A percentile compares a stretch with the other conserved stretches of the same genome.
phyloP scores from a whole-genome alignment of 2,329 filamentous ascomycete species.

The Colletotrichum sp. region DNA sequence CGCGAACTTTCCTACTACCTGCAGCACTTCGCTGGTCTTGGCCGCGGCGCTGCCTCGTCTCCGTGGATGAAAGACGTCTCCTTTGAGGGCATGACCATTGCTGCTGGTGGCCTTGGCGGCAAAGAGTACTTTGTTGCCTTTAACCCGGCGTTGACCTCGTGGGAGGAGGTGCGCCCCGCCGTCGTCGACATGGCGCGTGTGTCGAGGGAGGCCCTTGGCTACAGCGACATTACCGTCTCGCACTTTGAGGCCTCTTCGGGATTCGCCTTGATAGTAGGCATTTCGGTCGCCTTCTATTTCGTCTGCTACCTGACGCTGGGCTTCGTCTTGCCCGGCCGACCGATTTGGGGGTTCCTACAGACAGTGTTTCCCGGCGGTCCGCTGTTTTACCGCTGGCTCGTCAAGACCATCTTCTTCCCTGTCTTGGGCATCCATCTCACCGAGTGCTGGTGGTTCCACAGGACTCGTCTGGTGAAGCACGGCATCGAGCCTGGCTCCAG shows the following conservation, averaged over 20 bases:
- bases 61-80: conserved; percentile 71
- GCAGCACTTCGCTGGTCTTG: conserved; percentile 70
- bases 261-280: conserved; percentile 58
- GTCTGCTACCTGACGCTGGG: conserved; percentile 50
- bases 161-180: conserved; percentile 70
- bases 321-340: conserved; percentile 57
- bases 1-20: conserved; percentile 79
- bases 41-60: conserved; percentile 56
- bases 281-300: conserved; percentile 59
- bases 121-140: conserved; percentile 63
- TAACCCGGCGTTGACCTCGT: conserved; percentile 71
- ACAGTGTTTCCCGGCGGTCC: conserved; percentile 62
- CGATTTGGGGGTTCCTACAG: conserved; percentile 54
- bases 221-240: conserved; percentile 51
- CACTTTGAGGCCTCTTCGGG: conserved; percentile 45
- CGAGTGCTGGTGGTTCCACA: conserved; percentile 65
- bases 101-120: conserved; percentile 47
- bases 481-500: conserved; percentile 48
- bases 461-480: conserved; percentile 49
- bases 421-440: conserved; percentile 68
- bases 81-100: conserved; percentile 64
- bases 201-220: conserved; percentile 62
- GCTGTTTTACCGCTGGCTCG: conserved; percentile 60
- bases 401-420: conserved; percentile 60
- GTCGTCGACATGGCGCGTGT: conserved; percentile 73